Evolutionary conservation across 139 green algal genomes (phyloP), one percentile per base, ranked within the genome.

Genomic region (Haematococcus lacustris): DNA sequence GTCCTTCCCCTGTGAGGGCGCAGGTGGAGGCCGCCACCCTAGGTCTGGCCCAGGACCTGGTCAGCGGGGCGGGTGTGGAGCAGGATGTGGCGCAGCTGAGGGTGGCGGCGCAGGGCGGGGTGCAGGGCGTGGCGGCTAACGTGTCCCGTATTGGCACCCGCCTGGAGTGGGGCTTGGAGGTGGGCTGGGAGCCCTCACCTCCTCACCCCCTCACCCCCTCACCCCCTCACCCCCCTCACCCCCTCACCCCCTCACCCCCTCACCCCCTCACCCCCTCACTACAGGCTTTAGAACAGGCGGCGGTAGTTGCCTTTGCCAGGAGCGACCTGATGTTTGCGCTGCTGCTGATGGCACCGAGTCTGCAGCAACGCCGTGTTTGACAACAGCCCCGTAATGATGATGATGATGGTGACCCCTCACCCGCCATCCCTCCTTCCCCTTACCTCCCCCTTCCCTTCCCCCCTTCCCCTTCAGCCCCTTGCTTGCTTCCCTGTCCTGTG

Each of bases 21-120:
- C 63, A 69, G 63, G 63, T 69, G 35, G 63, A 69, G 63, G 63
- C 63, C 3, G 63, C 37, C 30, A 69, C 63, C 25, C 21, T 47
- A n/a, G 35, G 6, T 2, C 26, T 69, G 35, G 63, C 63, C 34
- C 21, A 39, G 21, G 63, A 69, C 35, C 63, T 69, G 26, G 63
- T 69, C 17, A 47, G 30, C 34, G 35, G 63, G 13, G 23, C 30
- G 21, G 63, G 63, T 30, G 63, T 69, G 38, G 30, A 6, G 7
- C 30, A 69, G 35, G 63, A 69, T 35, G 38, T 69, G 63, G 35
- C 34, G 35, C 63, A 69, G 35, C 63, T 69, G 63, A 35, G 51
- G 60, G 37, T 13, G 2, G 63, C 63, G 30, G 63, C 63, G 7
- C 3, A 35, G 2, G 51, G 63, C 35, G 63, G 63, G 21, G 63